Percentiles rank a stretch among this genome's conserved stretches.
Evolutionary conservation across 2,329 filamentous ascomycete genomes (phyloP).

Genomic region (Trichophyton equinum): DNA sequence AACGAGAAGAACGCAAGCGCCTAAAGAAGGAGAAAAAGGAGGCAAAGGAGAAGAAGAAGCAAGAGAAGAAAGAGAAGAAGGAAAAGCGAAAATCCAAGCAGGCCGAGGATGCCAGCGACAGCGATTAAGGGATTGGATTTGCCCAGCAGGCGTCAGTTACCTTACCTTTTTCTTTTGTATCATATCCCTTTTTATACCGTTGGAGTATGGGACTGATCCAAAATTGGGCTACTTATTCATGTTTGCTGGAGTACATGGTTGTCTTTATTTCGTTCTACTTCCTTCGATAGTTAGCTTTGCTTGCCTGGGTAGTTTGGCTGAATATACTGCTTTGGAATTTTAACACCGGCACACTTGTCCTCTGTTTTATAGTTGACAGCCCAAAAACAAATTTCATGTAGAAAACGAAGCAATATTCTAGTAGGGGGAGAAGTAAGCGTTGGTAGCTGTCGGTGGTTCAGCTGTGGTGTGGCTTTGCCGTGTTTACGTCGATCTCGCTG

Average conservation of each 20-base stretch:
- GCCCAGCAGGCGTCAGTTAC: conserved; percentile 7
- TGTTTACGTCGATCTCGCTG: background rate
- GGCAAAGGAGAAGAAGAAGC: conserved; percentile 59
- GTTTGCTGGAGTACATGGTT: conserved; percentile 1
- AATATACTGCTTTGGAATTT: background rate
- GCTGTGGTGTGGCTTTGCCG: too few species aligned
- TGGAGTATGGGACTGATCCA: conserved; percentile 5
- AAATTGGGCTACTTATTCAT: background rate
- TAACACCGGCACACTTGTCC: background rate
- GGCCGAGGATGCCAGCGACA: conserved; percentile 43
- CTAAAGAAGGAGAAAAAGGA: conserved; percentile 45
- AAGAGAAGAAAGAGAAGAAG: conserved; percentile 44
- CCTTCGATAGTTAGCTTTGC: background rate
- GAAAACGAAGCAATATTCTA: too few species aligned
- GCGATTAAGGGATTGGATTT: conserved; percentile 31
- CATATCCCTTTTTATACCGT: conserved; percentile 21
- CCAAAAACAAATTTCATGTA: too few species aligned
- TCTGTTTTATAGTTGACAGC: too few species aligned
- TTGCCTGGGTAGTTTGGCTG: background rate
- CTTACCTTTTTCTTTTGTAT: conserved; percentile 26
- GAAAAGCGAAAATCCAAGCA: conserved; percentile 50
- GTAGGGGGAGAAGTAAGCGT: too few species aligned
- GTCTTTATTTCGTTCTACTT: background rate
- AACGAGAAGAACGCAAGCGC: conserved; percentile 37
- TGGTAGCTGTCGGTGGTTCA: too few species aligned